These are phyloP conservation scores for Suillus spraguei DNA, from an alignment of 768 basidiomycete genomes.

Conservation along the genomic window DNA sequence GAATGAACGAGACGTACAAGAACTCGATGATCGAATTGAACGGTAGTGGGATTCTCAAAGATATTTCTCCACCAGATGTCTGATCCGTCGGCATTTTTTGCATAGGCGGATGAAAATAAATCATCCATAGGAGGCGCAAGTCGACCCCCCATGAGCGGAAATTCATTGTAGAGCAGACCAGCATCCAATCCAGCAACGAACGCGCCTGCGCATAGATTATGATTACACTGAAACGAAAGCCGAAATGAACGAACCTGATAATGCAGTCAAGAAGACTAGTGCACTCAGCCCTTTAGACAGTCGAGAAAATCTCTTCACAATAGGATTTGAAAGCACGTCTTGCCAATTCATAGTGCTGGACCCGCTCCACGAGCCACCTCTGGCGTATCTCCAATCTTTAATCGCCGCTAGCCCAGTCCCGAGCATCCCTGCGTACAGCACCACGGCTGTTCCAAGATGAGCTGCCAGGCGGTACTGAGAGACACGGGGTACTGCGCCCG, in stretches of 20 bases:
- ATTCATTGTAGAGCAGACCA: slow-evolving; percentile 97
- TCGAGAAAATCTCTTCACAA: slow-evolving; percentile 58
- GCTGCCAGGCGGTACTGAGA: slow-evolving; percentile 96
- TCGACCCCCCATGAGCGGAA: slow-evolving; percentile 92
- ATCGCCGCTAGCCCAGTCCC: slow-evolving; percentile 72
- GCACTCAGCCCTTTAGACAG: slow-evolving; percentile 65
- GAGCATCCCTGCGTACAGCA: slow-evolving; percentile 94
- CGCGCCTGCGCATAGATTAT: slow-evolving; percentile 62
- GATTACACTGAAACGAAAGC: slow-evolving; percentile 4
- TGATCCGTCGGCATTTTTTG: slow-evolving; percentile 63
- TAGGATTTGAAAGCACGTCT: slow-evolving; percentile 54
- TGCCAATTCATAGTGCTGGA: slow-evolving; percentile 44
- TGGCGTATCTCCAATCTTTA: slow-evolving; percentile 78
- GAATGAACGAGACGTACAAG: slow-evolving; percentile 58
- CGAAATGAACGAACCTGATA: slow-evolving; percentile 69
- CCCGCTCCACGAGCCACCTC: slow-evolving; percentile 60
- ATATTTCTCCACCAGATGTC: slow-evolving; percentile 97
- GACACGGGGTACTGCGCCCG: slow-evolving; percentile 89
- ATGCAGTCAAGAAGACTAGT: slow-evolving; percentile 87
- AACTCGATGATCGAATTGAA: slow-evolving; percentile 95
- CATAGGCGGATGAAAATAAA: slow-evolving; percentile 76
- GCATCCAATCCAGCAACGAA: slow-evolving; percentile 99
- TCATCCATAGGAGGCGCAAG: slow-evolving; percentile 82
- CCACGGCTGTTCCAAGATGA: slow-evolving; percentile 89
- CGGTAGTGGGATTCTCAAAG: slow-evolving; percentile 96